phyloP scores from a whole-genome alignment of 306 rosid genomes.

The Sindora glabra region DNA sequence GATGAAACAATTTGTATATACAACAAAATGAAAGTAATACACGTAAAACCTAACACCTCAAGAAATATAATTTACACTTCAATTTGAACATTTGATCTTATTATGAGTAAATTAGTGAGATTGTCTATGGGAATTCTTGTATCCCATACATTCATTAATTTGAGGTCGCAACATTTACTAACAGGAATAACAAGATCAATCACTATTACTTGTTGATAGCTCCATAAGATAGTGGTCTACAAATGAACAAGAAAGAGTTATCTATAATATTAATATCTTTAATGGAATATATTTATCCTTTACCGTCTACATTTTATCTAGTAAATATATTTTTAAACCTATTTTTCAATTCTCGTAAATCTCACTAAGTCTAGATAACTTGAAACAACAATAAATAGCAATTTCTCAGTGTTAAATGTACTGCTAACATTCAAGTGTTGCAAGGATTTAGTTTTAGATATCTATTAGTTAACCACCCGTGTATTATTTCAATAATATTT shows the following conservation, averaged over 20 bases:
- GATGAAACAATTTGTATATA: too few species aligned
- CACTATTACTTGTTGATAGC: conserved; percentile 85
- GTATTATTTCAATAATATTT: too few species aligned
- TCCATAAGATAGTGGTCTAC: conserved; percentile 83
- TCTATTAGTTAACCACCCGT: too few species aligned
- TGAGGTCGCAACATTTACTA: conserved; percentile 62
- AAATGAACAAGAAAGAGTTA: conserved; percentile 2
- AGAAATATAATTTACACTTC: too few species aligned
- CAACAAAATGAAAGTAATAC: too few species aligned
- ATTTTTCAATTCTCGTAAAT: too few species aligned
- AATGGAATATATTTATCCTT: too few species aligned
- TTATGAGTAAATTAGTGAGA: conserved; percentile 41
- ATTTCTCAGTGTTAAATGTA: conserved; percentile 85
- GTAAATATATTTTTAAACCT: too few species aligned
- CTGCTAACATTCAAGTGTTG: conserved; percentile 82
- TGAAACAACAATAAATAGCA: conserved; percentile 55
- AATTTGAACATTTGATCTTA: conserved; percentile 62
- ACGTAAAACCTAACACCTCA: conserved; percentile 9
- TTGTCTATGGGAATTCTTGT: conserved; percentile 67
- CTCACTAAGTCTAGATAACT: conserved; percentile 60
- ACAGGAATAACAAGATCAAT: conserved; percentile 58
- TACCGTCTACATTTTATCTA: too few species aligned
- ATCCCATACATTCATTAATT: conserved; percentile 80
- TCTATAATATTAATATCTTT: neutral
- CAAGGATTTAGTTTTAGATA: conserved; percentile 66